Percentiles rank a stretch among this genome's conserved stretches.
These are phyloP conservation scores for Cordyceps pruinosa DNA, from an alignment of 2,329 filamentous ascomycete species.

Conservation along the genomic window DNA sequence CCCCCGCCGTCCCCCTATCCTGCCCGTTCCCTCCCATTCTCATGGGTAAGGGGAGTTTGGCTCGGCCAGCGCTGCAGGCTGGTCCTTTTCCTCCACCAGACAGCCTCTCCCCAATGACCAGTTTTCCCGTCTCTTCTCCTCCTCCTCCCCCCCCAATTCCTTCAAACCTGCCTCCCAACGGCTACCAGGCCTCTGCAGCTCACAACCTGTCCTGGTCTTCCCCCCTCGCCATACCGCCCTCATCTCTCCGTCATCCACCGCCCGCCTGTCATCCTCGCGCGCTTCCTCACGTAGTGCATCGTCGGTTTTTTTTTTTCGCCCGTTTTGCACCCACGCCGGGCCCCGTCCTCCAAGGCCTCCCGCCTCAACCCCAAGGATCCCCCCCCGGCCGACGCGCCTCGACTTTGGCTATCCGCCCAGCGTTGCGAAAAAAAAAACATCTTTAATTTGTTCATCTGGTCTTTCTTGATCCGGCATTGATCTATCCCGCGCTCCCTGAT, in stretches of 20 bases:
- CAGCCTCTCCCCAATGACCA: constrained; percentile 33
- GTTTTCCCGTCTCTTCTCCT: constrained; percentile 28
- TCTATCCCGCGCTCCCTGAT: background rate
- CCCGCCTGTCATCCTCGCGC: constrained; percentile 1
- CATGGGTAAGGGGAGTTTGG: constrained; percentile 39
- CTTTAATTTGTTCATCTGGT: background rate
- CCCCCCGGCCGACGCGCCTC: background rate
- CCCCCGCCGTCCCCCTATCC: constrained; percentile 22
- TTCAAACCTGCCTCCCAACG: constrained; percentile 13
- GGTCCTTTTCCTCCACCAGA: constrained; percentile 32
- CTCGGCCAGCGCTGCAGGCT: constrained; percentile 30
- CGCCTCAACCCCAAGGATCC: background rate
- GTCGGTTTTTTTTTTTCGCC: background rate
- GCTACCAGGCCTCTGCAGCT: constrained; percentile 9
- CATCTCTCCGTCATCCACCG: background rate
- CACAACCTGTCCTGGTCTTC: background rate
- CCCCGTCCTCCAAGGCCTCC: constrained; percentile 3
- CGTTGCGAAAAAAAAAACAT: background rate
- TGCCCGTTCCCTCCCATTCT: constrained; percentile 32
- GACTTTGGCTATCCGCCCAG: background rate
- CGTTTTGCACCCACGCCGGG: background rate
- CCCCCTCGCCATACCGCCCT: background rate
- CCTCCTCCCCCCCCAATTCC: constrained; percentile 26
- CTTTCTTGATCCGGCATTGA: background rate
- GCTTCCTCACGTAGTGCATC: constrained; percentile 4